Percentiles rank a stretch among this genome's conserved stretches.
phyloP scores from a whole-genome alignment of 305 asterid genomes.

The Plantago rigida region DNA sequence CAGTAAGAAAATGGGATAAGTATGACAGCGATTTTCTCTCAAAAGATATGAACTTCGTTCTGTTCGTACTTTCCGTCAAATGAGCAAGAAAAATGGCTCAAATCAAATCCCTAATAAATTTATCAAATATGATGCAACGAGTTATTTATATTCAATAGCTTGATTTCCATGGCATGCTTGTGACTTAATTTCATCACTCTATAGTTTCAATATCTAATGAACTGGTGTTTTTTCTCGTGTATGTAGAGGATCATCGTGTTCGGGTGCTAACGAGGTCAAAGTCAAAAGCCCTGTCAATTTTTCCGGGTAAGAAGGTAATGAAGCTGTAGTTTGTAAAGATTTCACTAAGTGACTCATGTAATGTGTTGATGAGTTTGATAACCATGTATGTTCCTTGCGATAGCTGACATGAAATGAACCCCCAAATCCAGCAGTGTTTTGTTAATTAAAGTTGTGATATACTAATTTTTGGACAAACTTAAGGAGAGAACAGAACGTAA shows the following conservation, averaged over 20 bases:
- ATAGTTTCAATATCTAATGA: too few relatives aligned
- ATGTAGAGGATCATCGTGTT: constrained; percentile 64
- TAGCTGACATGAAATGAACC: not conserved
- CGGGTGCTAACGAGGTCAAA: constrained; percentile 76
- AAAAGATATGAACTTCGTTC: not conserved
- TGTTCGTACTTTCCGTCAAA: not conserved
- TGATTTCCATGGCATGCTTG: too few relatives aligned
- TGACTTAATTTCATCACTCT: too few relatives aligned
- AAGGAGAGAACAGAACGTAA: not conserved
- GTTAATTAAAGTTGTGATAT: too few relatives aligned
- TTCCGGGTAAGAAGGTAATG: constrained; percentile 98
- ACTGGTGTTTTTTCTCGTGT: constrained; percentile 20
- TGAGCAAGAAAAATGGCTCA: too few relatives aligned
- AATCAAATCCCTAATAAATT: not conserved
- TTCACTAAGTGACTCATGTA: not conserved
- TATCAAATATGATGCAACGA: not conserved
- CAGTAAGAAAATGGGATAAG: not conserved
- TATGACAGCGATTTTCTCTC: not conserved
- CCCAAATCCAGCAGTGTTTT: not conserved
- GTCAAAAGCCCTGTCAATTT: constrained; percentile 60
- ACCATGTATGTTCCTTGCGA: not conserved
- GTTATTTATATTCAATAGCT: too few relatives aligned
- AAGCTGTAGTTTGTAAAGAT: constrained; percentile 27
- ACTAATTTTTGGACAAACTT: not conserved
- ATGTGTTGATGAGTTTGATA: constrained; percentile 11